Conservation (phyloP, 192 early-diverging fungal genomes). For the Diversispora epigaea region DNA sequence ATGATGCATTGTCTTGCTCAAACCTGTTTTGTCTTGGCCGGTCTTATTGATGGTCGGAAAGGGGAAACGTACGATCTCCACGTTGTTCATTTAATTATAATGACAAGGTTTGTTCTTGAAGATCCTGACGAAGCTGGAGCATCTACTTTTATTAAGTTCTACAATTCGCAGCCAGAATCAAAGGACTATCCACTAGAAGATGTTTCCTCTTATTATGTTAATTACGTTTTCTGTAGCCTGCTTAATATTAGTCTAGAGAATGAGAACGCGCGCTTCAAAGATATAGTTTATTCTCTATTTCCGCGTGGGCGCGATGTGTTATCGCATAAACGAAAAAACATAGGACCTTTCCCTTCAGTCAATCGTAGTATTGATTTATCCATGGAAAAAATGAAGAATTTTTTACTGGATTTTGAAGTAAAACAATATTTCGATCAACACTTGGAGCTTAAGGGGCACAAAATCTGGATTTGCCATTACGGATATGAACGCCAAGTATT, state of each 20-base stretch:
- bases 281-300: neutral
- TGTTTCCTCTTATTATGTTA: conserved; percentile 6
- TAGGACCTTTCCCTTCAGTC: neutral
- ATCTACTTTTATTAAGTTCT: conserved; percentile 19
- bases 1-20: too few species aligned
- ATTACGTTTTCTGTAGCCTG: conserved; percentile 2
- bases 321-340: conserved; percentile 15
- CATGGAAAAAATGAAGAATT: too few species aligned
- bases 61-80: neutral
- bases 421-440: too few species aligned
- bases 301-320: neutral
- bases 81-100: conserved; percentile 14
- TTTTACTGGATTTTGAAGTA: too few species aligned
- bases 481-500: neutral
- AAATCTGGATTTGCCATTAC: too few species aligned
- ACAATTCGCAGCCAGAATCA: conserved; percentile 19
- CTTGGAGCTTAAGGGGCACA: neutral
- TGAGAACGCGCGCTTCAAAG: conserved; percentile 2
- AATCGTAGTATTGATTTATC: neutral
- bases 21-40: conserved; percentile 7
- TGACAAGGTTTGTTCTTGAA: conserved; percentile 12
- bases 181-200: neutral
- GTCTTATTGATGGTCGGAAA: neutral
- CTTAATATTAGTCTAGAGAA: neutral
- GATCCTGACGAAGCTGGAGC: neutral